Conservation (phyloP, 352 stramenopile species). For the Phytophthora sp. region DNA sequence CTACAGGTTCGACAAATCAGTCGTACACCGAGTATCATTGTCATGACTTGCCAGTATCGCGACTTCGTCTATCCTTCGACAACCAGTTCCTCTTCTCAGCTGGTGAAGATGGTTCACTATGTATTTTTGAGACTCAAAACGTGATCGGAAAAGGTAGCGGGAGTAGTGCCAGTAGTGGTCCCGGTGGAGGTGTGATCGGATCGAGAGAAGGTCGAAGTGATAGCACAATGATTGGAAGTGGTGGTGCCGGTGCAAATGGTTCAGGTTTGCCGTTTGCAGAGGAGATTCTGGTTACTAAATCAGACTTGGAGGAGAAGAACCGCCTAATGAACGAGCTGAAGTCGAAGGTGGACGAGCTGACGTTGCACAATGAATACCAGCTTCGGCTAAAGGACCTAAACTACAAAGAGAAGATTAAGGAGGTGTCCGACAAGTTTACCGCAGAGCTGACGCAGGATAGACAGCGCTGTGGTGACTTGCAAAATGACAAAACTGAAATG, state of each 20-base stretch:
- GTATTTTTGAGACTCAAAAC: constrained; percentile 90
- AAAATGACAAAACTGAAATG: constrained; percentile 92
- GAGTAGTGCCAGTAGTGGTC: constrained; percentile 21
- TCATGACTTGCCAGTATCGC: constrained; percentile 78
- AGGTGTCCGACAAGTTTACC: constrained; percentile 94
- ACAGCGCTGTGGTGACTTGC: constrained; percentile 89
- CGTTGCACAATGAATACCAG: constrained; percentile 95
- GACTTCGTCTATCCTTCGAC: constrained; percentile 83
- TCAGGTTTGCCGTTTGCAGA: constrained; percentile 86
- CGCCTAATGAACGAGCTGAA: constrained; percentile 93
- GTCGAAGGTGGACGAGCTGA: constrained; percentile 94
- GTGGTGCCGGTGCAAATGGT: constrained; percentile 48
- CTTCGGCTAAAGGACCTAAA: constrained; percentile 95
- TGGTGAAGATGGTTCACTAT: constrained; percentile 91
- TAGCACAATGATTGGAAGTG: constrained; percentile 36
- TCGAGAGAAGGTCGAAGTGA: constrained; percentile 35
- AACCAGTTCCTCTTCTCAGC: constrained; percentile 94
- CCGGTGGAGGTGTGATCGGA: constrained; percentile 31
- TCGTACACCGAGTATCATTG: constrained; percentile 77
- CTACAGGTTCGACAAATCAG: constrained; percentile 23
- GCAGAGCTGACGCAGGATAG: constrained; percentile 94
- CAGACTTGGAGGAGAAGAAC: constrained; percentile 94
- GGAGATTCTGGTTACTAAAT: constrained; percentile 94
- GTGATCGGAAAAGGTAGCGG: constrained; percentile 41
- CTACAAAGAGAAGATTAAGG: constrained; percentile 96